Base-by-base conservation (phyloP, 1,284 basidiomycete genomes). In the Coniferiporia sulphurascens region DNA sequence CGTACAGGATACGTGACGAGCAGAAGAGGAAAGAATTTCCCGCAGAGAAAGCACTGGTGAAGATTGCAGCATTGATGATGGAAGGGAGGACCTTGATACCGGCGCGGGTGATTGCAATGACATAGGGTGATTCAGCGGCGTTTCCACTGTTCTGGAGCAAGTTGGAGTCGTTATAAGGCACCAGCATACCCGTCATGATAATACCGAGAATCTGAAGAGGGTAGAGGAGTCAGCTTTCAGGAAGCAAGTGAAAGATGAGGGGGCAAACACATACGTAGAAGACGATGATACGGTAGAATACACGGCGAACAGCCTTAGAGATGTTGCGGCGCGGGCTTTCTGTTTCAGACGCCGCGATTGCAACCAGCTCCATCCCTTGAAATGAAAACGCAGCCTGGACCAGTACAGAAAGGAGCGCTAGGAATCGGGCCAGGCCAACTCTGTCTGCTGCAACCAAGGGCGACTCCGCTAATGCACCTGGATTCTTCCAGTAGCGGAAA, bases 341-440 rank as follows among this genome's bases (percentile, higher is more conserved):
- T 0, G 85, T 85, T 68, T 90, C 88, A 0, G 85, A 87, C 1
- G 89, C 90, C 41, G 89, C 80, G 57, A 91, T 83, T 6, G 87
- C 87, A 53, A 93, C 86, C 61, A 93, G 78, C 67, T 95, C 92
- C 74, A 92, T 87, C 36, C 88, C 90, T 68, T 90, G 84, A 78
- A 87, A 90, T 1, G 89, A 91, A 78, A 92, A 95, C 1, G 86
- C 87, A 10, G 91, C 89, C 69, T 91, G 88, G 21, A 91, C 82
- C 52, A 92, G 71, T 22, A 86, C 84, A 58, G 75, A 78, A 56
- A 90, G 73, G 66, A 92, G 81, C 15, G 78, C 88, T 22, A 91
- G 76, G 76, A 87, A 92, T 21, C 82, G 77, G 65, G 87, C 86
- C 1, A 76, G 72, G 55, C 69, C 66, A 41, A 73, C 62, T 56